phyloP scores from a whole-genome alignment of 2,329 filamentous ascomycete genomes.

The Neonectria faginata region DNA sequence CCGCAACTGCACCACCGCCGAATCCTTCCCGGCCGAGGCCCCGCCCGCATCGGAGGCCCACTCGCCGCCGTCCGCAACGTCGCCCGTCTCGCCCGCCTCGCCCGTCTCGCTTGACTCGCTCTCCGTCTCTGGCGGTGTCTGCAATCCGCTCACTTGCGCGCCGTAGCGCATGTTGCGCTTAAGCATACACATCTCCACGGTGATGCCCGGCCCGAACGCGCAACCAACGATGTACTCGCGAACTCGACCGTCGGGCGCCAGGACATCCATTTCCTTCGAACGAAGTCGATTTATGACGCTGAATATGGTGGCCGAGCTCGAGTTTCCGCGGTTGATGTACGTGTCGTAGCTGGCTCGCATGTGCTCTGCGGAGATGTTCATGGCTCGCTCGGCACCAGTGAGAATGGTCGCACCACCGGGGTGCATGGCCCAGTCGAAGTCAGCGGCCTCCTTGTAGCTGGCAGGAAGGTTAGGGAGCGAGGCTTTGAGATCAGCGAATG shows the following conservation, averaged over 20 bases:
- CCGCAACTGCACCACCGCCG: slow-evolving; percentile 20
- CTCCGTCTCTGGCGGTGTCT: slow-evolving; percentile 67
- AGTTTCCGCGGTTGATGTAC: slow-evolving; percentile 77
- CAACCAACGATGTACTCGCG: slow-evolving; percentile 73
- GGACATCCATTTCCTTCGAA: slow-evolving; percentile 68
- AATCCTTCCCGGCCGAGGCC: slow-evolving; percentile 28
- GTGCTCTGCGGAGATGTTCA: slow-evolving; percentile 71
- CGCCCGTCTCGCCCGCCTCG: slow-evolving; percentile 47
- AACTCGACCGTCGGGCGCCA: slow-evolving; percentile 61
- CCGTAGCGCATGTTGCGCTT: slow-evolving; percentile 54
- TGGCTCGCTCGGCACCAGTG: slow-evolving; percentile 68
- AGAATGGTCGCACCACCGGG: slow-evolving; percentile 76
- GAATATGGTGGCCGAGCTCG: slow-evolving; percentile 76
- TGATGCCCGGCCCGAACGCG: slow-evolving; percentile 77
- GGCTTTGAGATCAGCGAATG: slow-evolving; percentile 66
- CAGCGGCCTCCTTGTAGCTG: slow-evolving; percentile 58
- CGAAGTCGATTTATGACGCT: slow-evolving; percentile 73
- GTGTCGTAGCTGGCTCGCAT: slow-evolving; percentile 77
- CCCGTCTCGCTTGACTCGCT: slow-evolving; percentile 63
- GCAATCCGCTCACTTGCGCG: slow-evolving; percentile 51
- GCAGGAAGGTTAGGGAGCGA: slow-evolving; percentile 59
- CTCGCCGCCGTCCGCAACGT: slow-evolving; percentile 36
- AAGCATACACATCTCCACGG: slow-evolving; percentile 76
- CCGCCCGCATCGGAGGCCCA: slow-evolving; percentile 33
- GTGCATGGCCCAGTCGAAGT: slow-evolving; percentile 81